phyloP scores from a whole-genome alignment of 345 rosid species.

The Linum tenue region DNA sequence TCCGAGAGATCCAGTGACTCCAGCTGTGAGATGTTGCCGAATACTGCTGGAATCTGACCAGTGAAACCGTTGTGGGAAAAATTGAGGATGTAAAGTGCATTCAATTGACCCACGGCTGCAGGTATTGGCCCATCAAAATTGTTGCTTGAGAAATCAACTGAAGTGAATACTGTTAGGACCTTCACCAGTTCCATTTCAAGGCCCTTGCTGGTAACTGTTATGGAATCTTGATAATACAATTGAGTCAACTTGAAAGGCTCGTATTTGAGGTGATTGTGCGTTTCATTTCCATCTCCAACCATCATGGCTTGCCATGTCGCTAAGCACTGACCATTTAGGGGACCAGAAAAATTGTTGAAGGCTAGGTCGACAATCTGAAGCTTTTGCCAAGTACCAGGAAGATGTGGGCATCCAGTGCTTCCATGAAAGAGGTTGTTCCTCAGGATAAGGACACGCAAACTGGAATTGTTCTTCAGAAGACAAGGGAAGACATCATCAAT shows the following conservation, averaged over 20 bases:
- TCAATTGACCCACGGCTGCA: slow-evolving; percentile 10
- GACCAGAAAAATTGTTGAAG: slow-evolving; percentile 26
- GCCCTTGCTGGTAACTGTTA: slow-evolving; percentile 41
- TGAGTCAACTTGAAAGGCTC: background rate
- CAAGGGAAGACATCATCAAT: background rate
- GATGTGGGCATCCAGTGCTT: background rate
- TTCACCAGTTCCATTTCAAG: slow-evolving; percentile 28
- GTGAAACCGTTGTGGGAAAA: slow-evolving; percentile 14
- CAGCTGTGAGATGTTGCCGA: slow-evolving; percentile 10
- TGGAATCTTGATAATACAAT: slow-evolving; percentile 26
- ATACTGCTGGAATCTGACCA: slow-evolving; percentile 10
- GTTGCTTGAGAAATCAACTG: slow-evolving; percentile 21
- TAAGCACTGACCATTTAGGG: slow-evolving; percentile 5
- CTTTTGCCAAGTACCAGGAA: background rate
- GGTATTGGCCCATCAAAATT: slow-evolving; percentile 16
- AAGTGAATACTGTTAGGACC: slow-evolving; percentile 34
- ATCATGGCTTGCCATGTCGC: slow-evolving; percentile 29
- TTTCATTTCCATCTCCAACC: slow-evolving; percentile 7
- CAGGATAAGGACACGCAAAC: background rate
- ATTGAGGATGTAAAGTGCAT: slow-evolving; percentile 16
- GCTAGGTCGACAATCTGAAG: slow-evolving; percentile 36
- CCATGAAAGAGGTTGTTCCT: slow-evolving; percentile 10
- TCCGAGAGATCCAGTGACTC: slow-evolving; percentile 19
- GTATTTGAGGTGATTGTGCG: slow-evolving; percentile 17
- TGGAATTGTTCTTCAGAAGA: background rate